Base-by-base conservation (phyloP, 2,329 filamentous ascomycete species). In the Clarireedia homoeocarpa region DNA sequence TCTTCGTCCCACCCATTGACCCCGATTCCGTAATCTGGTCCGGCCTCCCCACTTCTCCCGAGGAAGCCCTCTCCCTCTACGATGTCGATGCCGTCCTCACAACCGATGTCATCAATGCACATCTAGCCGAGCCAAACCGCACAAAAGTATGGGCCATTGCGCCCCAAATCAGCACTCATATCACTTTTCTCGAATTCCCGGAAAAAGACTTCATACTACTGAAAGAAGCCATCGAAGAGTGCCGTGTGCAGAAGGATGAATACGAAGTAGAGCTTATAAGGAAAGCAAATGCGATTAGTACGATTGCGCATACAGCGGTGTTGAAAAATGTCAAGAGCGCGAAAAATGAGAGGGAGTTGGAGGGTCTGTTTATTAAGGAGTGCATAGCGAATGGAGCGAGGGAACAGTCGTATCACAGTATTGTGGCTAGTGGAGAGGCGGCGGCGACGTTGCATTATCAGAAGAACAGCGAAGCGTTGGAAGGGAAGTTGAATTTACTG, bases 11-110 rank as follows among this genome's bases (percentile, higher is more conserved):
- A 2, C 88, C 91, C 15, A 81, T 91, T 65, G 85, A 96, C 64
- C 82, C 89, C n/a, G 88, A 94, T 45, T 85, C 84, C 54, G 91
- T 97, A 57, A 89, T 97, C 68, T 99, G 92, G 92, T 88, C 87
- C 27, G 94, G 94, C 12, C 79, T 97, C 15, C 94, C 92, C 0
- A 75, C 95, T 59, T 88, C 84, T 38, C 74, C 80, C 36, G 79
- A 87, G 44, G 87, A 96, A 67, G 92, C 92, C 6, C 74, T 87
- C 59, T 73, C 81, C 48, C 79, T 81, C 61, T 97, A 89, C 73
- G 89, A 95, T 62, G 82, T 95, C 61, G 92, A 97, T 69, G 76
- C 82, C 38, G 89, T 92, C 61, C 79, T 81, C 57, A 83, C 83
- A 59, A 86, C 84, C 9, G 82, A 81, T 52, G 86, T 94, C 46